Percentiles rank a stretch among this genome's conserved stretches.
Evolutionary conservation across 331 rosid species (phyloP).

Genomic region (Phaseolus coccineus): DNA sequence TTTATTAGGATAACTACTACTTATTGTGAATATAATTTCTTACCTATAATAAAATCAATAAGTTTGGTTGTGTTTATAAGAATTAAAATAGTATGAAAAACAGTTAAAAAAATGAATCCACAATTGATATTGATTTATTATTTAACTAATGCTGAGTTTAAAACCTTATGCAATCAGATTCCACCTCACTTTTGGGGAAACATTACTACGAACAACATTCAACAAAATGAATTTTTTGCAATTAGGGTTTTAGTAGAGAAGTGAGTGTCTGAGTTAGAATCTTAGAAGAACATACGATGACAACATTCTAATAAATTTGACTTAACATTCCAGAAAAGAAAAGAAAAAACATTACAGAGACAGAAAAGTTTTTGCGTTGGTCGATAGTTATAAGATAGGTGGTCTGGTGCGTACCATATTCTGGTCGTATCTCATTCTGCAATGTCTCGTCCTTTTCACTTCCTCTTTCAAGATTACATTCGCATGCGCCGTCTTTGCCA

Average conservation of each 20-base stretch:
- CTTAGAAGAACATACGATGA: not conserved
- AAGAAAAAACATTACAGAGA: not conserved
- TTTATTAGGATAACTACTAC: too few species aligned
- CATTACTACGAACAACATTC: too few species aligned
- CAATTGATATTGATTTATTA: too few species aligned
- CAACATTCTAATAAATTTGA: not conserved
- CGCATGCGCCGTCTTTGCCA: constrained; percentile 54
- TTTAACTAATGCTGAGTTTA: too few species aligned
- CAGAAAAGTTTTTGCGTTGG: not conserved
- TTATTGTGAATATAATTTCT: too few species aligned
- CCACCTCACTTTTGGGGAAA: too few species aligned
- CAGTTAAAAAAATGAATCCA: too few species aligned
- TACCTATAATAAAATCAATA: too few species aligned
- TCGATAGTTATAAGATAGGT: not conserved
- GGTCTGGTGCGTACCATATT: constrained; percentile 32
- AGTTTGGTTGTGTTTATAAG: too few species aligned
- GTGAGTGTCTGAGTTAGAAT: not conserved
- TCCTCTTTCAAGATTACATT: constrained; percentile 1
- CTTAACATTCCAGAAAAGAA: too few species aligned
- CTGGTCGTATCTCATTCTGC: constrained; percentile 47
- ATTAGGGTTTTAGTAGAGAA: not conserved
- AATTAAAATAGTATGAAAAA: too few species aligned
- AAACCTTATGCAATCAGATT: too few species aligned
- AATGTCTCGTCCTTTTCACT: constrained; percentile 40
- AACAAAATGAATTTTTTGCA: not conserved